Percentiles rank a stretch among this genome's conserved stretches.
phyloP scores from a whole-genome alignment of 176 grass and related monocot genomes.

The Chloris gayana region DNA sequence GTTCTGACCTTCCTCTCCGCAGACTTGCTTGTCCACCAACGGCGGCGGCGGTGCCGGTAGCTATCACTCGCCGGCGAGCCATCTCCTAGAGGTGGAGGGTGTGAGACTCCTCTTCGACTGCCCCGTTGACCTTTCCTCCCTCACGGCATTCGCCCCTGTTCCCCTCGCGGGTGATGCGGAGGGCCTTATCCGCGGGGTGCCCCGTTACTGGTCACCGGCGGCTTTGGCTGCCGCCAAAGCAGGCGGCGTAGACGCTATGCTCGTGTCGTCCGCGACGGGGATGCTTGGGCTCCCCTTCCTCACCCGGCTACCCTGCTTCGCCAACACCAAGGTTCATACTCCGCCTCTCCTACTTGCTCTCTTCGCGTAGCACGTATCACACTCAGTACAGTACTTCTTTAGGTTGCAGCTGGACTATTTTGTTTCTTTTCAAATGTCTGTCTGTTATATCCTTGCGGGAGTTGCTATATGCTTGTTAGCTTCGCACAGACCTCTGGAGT shows the following conservation, averaged over 20 bases:
- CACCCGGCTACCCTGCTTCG: constrained; percentile 60
- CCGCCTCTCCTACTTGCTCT: background rate
- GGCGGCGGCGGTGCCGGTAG: constrained; percentile 41
- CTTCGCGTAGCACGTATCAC: background rate
- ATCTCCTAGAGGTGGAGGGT: constrained; percentile 64
- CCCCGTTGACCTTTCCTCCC: constrained; percentile 79
- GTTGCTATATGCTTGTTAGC: background rate
- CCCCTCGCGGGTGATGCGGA: constrained; percentile 7
- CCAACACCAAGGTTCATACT: constrained; percentile 47
- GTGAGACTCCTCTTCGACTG: constrained; percentile 79
- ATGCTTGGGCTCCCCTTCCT: constrained; percentile 93
- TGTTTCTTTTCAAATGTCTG: background rate
- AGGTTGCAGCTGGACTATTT: constrained; percentile 4
- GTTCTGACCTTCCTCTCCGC: background rate
- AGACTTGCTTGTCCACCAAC: constrained; percentile 38
- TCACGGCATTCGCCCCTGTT: constrained; percentile 62
- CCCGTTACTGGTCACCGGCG: constrained; percentile 71
- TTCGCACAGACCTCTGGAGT: background rate
- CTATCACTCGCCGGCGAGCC: constrained; percentile 60
- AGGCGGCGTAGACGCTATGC: constrained; percentile 61
- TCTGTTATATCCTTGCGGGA: background rate
- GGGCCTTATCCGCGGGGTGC: constrained; percentile 54
- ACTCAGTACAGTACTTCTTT: background rate
- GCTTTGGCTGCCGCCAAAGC: constrained; percentile 42
- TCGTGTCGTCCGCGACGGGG: constrained; percentile 71